These are phyloP conservation scores for Trypanosoma melophagium DNA, from an alignment of 208 protist genomes.

Conservation along the genomic window DNA sequence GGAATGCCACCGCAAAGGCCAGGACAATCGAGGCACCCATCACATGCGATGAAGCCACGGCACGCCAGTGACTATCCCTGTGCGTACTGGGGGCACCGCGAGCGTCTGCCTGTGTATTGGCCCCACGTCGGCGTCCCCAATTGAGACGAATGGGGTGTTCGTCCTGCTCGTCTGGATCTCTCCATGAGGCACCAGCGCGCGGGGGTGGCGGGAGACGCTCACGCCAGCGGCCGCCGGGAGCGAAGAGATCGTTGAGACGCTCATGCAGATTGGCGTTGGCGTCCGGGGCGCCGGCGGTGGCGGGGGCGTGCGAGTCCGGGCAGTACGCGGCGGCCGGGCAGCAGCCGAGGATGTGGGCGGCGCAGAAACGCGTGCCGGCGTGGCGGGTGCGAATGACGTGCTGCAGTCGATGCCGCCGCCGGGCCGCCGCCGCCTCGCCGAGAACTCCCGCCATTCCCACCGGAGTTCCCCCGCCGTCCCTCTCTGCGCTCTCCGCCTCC, in stretches of 20 bases:
- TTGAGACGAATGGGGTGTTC: constrained; percentile 37
- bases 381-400: constrained; percentile 55
- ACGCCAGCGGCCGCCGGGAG: constrained; percentile 66
- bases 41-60: no score
- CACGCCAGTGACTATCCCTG: no score
- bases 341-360: constrained; percentile 69
- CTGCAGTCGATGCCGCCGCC: constrained; percentile 72
- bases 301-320: constrained; percentile 70
- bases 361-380: constrained; percentile 66
- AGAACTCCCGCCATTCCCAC: no score
- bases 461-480: constrained; percentile 34
- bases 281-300: constrained; percentile 37
- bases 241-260: constrained; percentile 77
- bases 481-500: constrained; percentile 51
- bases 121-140: background rate
- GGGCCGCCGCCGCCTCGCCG: constrained; percentile 35
- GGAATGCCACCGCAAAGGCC: no score
- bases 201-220: constrained; percentile 61
- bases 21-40: no score
- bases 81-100: no score
- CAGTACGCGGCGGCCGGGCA: constrained; percentile 81
- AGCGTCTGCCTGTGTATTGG: no score
- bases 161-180: constrained; percentile 49
- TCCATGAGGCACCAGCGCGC: constrained; percentile 78
- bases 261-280: constrained; percentile 45